Evolutionary conservation across 2,329 filamentous ascomycete genomes (phyloP), one percentile per base, ranked within the genome.

Genomic region (Sodiomyces alkalinus): DNA sequence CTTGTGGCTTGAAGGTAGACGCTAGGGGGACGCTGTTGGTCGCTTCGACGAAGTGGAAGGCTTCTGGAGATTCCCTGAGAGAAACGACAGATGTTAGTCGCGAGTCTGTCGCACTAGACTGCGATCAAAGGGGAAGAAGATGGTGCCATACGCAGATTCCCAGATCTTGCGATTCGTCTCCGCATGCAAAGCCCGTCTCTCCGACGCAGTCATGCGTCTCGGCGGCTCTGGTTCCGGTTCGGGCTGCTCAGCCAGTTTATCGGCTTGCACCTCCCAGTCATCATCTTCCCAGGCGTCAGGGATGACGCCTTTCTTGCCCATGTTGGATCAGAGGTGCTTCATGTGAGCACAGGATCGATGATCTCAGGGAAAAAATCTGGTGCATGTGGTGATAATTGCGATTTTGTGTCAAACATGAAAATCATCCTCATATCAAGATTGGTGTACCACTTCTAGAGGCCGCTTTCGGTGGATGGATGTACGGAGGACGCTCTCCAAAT

Each of bases 251-350:
- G 46, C 44, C 26, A 51, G 47, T 33, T 48, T 64, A 49, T 92
- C 83, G 32, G 80, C 82, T 46, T 79, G 68, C 5, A 60, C 56
- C 49, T 87, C 81, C 85, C 86, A 96, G 45, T 93, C 81, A 42
- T 90, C 80, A 42, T 92, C 67, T 19, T 87, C 83, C 87, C 87
- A 94, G 13, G 83, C 86, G 49, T 85, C 72, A 20, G 80, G 75
- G 33, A 77, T 51, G 14, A 51, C 52, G 26, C 41, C 61, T 56
- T 49, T 56, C 55, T 58, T 59, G 40, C 47, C 43, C 61, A 62
- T 62, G 48, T 54, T 58, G 41, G 39, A n/a, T n/a, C n/a, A n/a
- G n/a, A n/a, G n/a, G n/a, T n/a, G n/a, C n/a, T n/a, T n/a, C n/a
- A n/a, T n/a, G n/a, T n/a, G n/a, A n/a, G n/a, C n/a, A n/a, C n/a